A percentile compares a stretch with the other conserved stretches of the same genome.
phyloP scores from a whole-genome alignment of 1,139 yeast species.

The Saccharomyces hybrid region DNA sequence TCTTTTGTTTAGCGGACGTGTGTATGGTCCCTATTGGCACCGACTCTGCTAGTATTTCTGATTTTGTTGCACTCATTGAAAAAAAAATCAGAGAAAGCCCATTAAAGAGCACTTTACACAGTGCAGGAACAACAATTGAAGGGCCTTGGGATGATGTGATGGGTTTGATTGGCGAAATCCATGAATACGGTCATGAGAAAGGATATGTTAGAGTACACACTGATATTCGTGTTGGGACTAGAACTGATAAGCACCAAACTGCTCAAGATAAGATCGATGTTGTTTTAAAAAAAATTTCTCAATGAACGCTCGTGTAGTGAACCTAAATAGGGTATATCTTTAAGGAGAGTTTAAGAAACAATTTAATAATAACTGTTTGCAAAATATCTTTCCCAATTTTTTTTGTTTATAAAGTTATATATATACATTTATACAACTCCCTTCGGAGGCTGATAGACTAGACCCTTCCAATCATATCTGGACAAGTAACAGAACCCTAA shows the following conservation, averaged over 20 bases:
- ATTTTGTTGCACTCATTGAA: conserved; percentile 66
- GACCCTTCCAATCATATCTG: background rate
- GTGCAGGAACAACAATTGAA: conserved; percentile 84
- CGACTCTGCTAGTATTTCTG: conserved; percentile 66
- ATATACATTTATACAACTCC: conserved; percentile 6
- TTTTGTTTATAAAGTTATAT: conserved; percentile 4
- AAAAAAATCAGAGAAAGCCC: conserved; percentile 52
- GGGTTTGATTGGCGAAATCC: conserved; percentile 71
- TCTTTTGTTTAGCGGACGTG: conserved; percentile 72
- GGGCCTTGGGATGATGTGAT: conserved; percentile 92
- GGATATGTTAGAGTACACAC: conserved; percentile 77
- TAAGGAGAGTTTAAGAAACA: background rate
- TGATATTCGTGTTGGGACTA: conserved; percentile 78
- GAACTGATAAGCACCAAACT: conserved; percentile 57
- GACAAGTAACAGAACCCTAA: conserved; percentile 8
- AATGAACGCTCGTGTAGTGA: background rate
- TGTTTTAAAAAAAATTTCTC: conserved; percentile 37
- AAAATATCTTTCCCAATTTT: background rate
- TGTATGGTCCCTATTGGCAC: conserved; percentile 85
- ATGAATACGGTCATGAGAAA: conserved; percentile 55
- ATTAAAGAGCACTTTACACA: conserved; percentile 63
- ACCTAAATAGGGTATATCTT: background rate
- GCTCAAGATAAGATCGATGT: conserved; percentile 60
- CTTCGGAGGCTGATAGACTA: background rate
- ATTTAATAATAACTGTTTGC: background rate